Evolutionary conservation across 352 stramenopile species (phyloP).

Genomic region (Phytopythium mirpurense): DNA sequence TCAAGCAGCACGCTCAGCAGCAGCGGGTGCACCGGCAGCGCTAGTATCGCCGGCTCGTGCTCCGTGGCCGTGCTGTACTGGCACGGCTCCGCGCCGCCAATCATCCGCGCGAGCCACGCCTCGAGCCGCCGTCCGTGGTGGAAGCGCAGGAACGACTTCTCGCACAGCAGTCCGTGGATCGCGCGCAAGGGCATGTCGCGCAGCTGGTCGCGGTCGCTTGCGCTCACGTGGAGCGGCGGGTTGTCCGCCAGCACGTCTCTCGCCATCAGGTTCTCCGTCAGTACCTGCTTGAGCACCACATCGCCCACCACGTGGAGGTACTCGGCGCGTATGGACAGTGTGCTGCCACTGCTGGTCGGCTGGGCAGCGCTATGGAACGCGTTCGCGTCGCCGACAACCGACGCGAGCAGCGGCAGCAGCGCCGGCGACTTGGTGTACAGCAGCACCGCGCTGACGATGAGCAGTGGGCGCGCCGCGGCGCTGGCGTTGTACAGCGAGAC

Average conservation of each 20-base stretch:
- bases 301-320: slow-evolving; percentile 58
- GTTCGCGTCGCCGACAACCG: slow-evolving; percentile 13
- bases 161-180: slow-evolving; percentile 46
- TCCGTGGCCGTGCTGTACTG: slow-evolving; percentile 3
- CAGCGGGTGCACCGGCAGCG: slow-evolving; percentile 48
- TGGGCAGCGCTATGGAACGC: neutral
- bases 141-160: slow-evolving; percentile 65
- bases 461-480: slow-evolving; percentile 34
- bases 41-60: neutral
- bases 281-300: slow-evolving; percentile 55
- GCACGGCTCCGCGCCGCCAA: slow-evolving; percentile 17
- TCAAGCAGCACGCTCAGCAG: slow-evolving; percentile 49
- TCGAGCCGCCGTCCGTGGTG: slow-evolving; percentile 51
- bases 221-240: slow-evolving; percentile 21
- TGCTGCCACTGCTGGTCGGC: neutral
- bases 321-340: slow-evolving; percentile 27
- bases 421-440: slow-evolving; percentile 67
- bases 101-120: slow-evolving; percentile 37
- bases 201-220: slow-evolving; percentile 29
- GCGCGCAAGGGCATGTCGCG: slow-evolving; percentile 46
- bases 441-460: slow-evolving; percentile 56
- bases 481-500: slow-evolving; percentile 44
- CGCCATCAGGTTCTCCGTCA: slow-evolving; percentile 61
- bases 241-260: slow-evolving; percentile 48
- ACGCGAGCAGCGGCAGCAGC: slow-evolving; percentile 43